Conservation (phyloP, 2,329 filamentous ascomycete genomes). For the Clarireedia paspali region DNA sequence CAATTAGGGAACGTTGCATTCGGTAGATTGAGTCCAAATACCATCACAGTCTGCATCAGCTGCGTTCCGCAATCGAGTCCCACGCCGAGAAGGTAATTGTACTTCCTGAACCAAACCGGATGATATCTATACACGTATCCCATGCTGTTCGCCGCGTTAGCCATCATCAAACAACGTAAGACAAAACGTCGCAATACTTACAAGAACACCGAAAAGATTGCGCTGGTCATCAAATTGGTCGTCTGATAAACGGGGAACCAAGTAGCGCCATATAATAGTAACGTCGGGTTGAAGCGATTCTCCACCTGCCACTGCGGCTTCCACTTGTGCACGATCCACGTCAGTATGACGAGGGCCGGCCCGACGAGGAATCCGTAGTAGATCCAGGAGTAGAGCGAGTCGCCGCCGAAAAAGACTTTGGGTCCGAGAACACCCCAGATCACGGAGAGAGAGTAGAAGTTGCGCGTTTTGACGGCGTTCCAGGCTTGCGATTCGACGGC, state of each 20-base stretch:
- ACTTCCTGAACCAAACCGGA: constrained; percentile 62
- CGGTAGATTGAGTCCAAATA: constrained; percentile 41
- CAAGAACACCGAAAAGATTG: constrained; percentile 24
- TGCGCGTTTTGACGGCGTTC: constrained; percentile 27
- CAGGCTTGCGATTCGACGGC: constrained; percentile 20
- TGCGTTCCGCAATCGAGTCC: constrained; percentile 64
- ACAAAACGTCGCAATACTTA: not conserved
- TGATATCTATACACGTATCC: constrained; percentile 18
- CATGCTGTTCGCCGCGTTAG: not conserved
- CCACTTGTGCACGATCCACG: constrained; percentile 23
- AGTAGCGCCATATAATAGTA: constrained; percentile 25
- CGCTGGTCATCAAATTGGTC: constrained; percentile 25
- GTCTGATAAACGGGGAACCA: constrained; percentile 27
- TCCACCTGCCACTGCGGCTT: constrained; percentile 28
- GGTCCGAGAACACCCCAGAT: constrained; percentile 33
- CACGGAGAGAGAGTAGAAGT: constrained; percentile 29
- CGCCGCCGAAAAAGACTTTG: constrained; percentile 22
- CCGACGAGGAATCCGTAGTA: constrained; percentile 28
- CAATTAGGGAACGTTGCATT: constrained; percentile 24
- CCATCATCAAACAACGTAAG: not conserved
- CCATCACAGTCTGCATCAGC: constrained; percentile 59
- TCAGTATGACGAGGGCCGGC: constrained; percentile 20
- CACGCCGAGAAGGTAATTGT: constrained; percentile 71
- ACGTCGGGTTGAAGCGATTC: constrained; percentile 23
- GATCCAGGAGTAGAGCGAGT: constrained; percentile 25